A percentile compares a stretch with the other conserved stretches of the same genome.
These are phyloP conservation scores for Podaxis pistillaris DNA, from an alignment of 768 basidiomycete genomes.

Conservation along the genomic window DNA sequence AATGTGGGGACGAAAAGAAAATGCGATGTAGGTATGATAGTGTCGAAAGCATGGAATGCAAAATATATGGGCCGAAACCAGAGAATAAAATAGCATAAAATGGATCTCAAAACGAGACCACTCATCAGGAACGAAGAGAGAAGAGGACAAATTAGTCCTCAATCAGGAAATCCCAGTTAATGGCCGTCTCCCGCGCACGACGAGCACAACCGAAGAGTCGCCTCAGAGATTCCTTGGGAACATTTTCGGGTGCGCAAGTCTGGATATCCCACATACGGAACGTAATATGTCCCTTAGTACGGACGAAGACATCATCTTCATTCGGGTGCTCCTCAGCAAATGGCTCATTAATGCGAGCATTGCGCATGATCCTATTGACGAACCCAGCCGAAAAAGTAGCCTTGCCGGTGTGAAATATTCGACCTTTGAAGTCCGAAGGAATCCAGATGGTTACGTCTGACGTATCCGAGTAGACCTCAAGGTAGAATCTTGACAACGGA, in stretches of 20 bases:
- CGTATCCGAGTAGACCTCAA: conserved; percentile 62
- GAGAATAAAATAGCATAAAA: conserved; percentile 17
- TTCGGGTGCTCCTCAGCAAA: conserved; percentile 30
- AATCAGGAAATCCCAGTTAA: conserved; percentile 80
- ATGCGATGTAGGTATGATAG: conserved; percentile 14
- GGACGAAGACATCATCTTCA: conserved; percentile 63
- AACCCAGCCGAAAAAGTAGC: conserved; percentile 70
- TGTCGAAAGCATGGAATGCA: conserved; percentile 14
- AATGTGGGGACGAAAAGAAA: conserved; percentile 16
- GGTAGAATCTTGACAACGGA: conserved; percentile 53
- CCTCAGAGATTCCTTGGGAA: conserved; percentile 60
- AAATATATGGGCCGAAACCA: conserved; percentile 12
- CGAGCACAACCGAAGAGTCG: conserved; percentile 60
- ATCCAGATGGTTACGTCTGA: conserved; percentile 76
- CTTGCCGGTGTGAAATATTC: conserved; percentile 53
- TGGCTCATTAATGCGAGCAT: conserved; percentile 47
- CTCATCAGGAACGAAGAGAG: neutral
- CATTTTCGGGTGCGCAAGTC: conserved; percentile 60
- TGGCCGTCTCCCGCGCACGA: conserved; percentile 52
- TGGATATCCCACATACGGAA: conserved; percentile 83
- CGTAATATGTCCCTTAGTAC: conserved; percentile 57
- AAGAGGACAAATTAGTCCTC: conserved; percentile 47
- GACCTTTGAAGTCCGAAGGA: conserved; percentile 77
- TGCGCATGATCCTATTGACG: conserved; percentile 60
- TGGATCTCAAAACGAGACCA: neutral